phyloP scores from a whole-genome alignment of 768 basidiomycete species.

The Mycena crocata region DNA sequence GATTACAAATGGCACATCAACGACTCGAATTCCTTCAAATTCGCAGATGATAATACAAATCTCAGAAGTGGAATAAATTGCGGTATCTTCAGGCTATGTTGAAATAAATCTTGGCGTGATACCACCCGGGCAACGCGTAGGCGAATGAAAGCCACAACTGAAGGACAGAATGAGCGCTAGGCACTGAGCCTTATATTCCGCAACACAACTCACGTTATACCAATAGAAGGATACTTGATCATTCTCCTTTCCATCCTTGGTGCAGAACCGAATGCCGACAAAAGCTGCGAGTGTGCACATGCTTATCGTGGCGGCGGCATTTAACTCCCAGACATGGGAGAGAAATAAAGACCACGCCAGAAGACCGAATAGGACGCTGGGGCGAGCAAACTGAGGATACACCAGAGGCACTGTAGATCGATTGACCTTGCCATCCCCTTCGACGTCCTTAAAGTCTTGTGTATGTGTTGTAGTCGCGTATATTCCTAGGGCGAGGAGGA shows the following conservation, averaged over 20 bases:
- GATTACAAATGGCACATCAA: too few relatives aligned
- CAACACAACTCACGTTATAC: conserved; percentile 6
- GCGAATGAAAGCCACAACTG: conserved; percentile 5
- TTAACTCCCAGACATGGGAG: neutral
- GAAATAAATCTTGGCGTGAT: neutral
- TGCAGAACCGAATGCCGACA: conserved; percentile 1
- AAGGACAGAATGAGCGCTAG: neutral
- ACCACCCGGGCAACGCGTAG: conserved; percentile 1
- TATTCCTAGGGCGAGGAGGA: conserved; percentile 43
- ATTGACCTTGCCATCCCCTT: conserved; percentile 45
- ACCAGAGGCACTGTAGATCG: conserved; percentile 2
- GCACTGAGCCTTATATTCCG: neutral
- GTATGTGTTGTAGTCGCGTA: conserved; percentile 56
- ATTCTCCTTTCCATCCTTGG: neutral
- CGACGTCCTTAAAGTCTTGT: conserved; percentile 56
- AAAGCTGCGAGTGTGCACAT: neutral
- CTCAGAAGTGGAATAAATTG: neutral
- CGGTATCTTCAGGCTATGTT: neutral
- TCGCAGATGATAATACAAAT: too few relatives aligned
- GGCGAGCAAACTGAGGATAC: neutral
- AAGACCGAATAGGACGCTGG: conserved; percentile 6
- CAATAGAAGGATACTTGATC: conserved; percentile 4
- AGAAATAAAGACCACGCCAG: conserved; percentile 1
- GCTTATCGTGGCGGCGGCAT: neutral
- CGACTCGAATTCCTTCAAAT: too few relatives aligned